phyloP scores from a whole-genome alignment of 106 monocot species.

The Acorus gramineus region DNA sequence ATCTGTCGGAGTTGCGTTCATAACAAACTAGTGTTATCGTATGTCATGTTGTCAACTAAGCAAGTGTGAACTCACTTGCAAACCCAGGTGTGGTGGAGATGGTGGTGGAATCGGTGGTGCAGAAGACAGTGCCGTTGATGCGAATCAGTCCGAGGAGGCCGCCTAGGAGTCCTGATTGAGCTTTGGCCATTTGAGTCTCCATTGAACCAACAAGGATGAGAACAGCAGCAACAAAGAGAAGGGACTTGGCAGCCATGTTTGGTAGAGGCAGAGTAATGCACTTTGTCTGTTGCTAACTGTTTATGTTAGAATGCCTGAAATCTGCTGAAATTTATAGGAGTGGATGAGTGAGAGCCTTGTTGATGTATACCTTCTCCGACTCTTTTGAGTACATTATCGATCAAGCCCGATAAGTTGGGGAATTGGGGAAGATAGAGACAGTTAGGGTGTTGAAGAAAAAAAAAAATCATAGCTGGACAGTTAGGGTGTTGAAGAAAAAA shows the following conservation, averaged over 20 bases:
- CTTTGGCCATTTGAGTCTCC: constrained; percentile 7
- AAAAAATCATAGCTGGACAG: no score
- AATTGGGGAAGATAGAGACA: no score
- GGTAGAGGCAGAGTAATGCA: neutral
- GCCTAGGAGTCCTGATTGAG: constrained; percentile 3
- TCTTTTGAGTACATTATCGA: no score
- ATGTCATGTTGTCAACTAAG: no score
- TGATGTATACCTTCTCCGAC: no score
- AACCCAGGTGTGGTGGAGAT: constrained; percentile 12
- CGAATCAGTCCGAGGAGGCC: constrained; percentile 15
- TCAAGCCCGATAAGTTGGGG: no score
- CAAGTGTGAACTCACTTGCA: constrained; percentile 21
- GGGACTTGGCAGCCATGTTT: constrained; percentile 15
- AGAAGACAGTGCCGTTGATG: constrained; percentile 33
- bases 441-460: no score
- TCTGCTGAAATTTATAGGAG: no score
- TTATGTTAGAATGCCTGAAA: no score
- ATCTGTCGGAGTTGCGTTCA: neutral
- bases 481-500: no score
- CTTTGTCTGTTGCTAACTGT: no score
- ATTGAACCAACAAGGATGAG: constrained; percentile 6
- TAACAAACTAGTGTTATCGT: neutral
- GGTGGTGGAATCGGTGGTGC: constrained; percentile 18
- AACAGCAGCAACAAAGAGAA: constrained; percentile 10
- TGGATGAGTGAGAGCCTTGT: no score